A percentile compares a stretch with the other conserved stretches of the same genome.
Conservation (phyloP, 1,139 yeast genomes). For the Kluyveromyces sp. region DNA sequence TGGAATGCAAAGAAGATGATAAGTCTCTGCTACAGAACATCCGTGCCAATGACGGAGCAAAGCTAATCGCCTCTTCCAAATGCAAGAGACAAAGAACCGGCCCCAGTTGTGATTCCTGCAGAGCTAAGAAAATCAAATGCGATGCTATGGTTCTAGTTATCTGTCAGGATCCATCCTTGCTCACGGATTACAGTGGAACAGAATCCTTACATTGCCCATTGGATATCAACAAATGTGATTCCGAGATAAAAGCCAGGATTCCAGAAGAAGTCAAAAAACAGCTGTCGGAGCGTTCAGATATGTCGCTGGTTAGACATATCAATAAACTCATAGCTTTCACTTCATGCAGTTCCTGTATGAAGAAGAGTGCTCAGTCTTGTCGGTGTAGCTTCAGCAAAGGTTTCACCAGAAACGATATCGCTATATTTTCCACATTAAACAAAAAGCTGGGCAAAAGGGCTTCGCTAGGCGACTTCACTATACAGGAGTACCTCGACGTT, state of each 20-base stretch:
- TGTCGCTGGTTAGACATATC: conserved; percentile 24
- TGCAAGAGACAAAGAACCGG: conserved; percentile 58
- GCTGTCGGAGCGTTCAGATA: conserved; percentile 4
- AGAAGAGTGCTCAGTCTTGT: conserved; percentile 6
- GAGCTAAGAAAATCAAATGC: conserved; percentile 68
- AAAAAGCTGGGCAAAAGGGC: conserved; percentile 14
- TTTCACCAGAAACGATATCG: conserved; percentile 28
- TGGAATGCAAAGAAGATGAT: neutral
- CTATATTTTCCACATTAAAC: conserved; percentile 20
- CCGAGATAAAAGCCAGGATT: conserved; percentile 1
- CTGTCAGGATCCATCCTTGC: conserved; percentile 16
- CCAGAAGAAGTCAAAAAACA: conserved; percentile 6
- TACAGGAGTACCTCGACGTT: conserved; percentile 22
- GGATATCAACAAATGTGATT: neutral
- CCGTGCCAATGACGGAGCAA: conserved; percentile 4
- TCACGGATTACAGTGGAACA: conserved; percentile 1
- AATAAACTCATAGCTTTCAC: conserved; percentile 27
- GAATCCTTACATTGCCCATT: conserved; percentile 5
- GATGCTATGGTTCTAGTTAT: conserved; percentile 50
- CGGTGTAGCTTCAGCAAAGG: conserved; percentile 28
- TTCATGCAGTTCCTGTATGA: conserved; percentile 26
- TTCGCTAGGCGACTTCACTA: conserved; percentile 22
- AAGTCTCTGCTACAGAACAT: neutral
- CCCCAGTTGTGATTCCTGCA: conserved; percentile 69
- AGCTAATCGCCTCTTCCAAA: conserved; percentile 10